Evolutionary conservation across 495 filamentous ascomycete species (phyloP).

Genomic region (Neurospora sp.): DNA sequence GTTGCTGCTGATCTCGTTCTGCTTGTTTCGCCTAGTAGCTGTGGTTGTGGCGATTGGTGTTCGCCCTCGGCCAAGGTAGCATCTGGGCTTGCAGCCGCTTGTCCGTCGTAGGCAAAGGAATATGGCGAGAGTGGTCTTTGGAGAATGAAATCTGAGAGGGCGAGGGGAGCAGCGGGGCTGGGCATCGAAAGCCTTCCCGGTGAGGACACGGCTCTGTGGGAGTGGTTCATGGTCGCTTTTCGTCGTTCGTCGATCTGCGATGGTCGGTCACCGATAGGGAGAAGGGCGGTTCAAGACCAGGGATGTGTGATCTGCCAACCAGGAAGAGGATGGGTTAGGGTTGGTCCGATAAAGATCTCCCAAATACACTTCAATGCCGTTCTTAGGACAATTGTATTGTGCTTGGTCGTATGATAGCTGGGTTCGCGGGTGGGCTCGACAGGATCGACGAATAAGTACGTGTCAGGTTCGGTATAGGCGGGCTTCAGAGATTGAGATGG

Average conservation of each 20-base stretch:
- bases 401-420: background rate
- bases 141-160: constrained; percentile 16
- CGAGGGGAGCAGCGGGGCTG: constrained; percentile 12
- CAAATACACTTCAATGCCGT: background rate
- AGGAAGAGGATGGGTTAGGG: background rate
- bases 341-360: background rate
- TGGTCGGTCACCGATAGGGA: background rate
- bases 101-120: constrained; percentile 8
- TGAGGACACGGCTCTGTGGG: constrained; percentile 5
- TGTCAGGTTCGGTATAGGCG: background rate
- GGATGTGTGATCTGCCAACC: constrained; percentile 1
- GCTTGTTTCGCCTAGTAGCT: background rate
- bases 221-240: constrained; percentile 13
- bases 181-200: constrained; percentile 5
- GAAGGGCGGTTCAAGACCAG: background rate
- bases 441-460: background rate
- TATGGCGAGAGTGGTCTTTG: constrained; percentile 11
- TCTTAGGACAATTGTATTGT: background rate
- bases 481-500: background rate
- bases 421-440: background rate
- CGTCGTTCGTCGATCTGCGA: background rate
- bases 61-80: constrained; percentile 1
- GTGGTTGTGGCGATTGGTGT: background rate
- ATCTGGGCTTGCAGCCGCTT: constrained; percentile 1
- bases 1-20: background rate